Evolutionary conservation across 2,329 filamentous ascomycete species (phyloP), one percentile per base, ranked within the genome.

Genomic region (Aspergillus alliaceus): DNA sequence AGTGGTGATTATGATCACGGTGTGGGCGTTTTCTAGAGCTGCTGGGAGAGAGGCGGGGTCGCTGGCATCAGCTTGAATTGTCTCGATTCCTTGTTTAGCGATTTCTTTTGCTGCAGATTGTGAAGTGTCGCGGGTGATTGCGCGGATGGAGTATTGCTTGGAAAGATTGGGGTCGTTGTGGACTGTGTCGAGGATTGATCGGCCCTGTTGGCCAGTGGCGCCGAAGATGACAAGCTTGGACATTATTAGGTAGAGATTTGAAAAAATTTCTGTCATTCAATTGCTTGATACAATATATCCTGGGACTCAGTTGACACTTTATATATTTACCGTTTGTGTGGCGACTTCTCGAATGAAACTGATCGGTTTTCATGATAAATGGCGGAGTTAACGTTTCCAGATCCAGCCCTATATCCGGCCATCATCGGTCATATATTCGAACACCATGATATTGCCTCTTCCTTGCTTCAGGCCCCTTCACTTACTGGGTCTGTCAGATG

Each of bases 181-280:
- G 18, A 83, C 67, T 37, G 67, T 64, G 31, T 74, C 69, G 51
- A 84, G 79, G 46, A 87, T 77, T 8, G 82, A 83, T 59, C 82
- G 80, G 49, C 86, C 86, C 72, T 88, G 85, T 57, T 82, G 80
- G 57, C 85, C 84, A 18, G 84, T 87, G 42, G 84, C 81, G 27
- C 84, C 84, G 63, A 86, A 82, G 12, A 87, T 76, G 44, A 80
- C 81, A 66, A 66, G 56, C 35, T 69, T 69, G 24, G 53, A 61
- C 67, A 69, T 70, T 25, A 20, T 11, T 37, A 5, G n/a, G 4
- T 20, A 11, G n/a, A 9, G 3, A 20, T 31, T 39, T 12, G 8
- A 31, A 31, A 31, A 11, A 31, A n/a, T n/a, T n/a, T n/a, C n/a
- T n/a, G n/a, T n/a, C n/a, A n/a, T n/a, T n/a, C n/a, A n/a, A n/a